A percentile compares a stretch with the other conserved stretches of the same genome.
phyloP scores from a whole-genome alignment of 805 yeast genomes.

The Candida pseudoglaebosa region DNA sequence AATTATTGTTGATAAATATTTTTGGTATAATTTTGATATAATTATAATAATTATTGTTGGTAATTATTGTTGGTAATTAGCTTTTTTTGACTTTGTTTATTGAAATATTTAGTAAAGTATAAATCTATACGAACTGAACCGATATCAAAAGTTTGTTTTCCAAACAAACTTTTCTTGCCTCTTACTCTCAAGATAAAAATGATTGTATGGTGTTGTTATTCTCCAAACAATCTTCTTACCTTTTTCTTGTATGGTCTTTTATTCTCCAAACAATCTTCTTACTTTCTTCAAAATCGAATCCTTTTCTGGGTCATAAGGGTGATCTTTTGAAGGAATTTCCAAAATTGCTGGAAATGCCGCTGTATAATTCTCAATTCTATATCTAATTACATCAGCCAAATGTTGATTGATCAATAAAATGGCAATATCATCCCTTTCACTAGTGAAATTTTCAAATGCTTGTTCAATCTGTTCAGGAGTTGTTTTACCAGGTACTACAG shows the following conservation, averaged over 20 bases:
- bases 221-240: slow-evolving; percentile 60
- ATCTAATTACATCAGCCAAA: slow-evolving; percentile 85
- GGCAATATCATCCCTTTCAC: slow-evolving; percentile 81
- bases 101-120: no score
- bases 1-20: no score
- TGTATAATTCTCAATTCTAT: slow-evolving; percentile 74
- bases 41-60: no score
- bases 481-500: slow-evolving; percentile 72
- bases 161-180: no score
- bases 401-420: slow-evolving; percentile 91
- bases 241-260: slow-evolving; percentile 54
- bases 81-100: no score
- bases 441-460: slow-evolving; percentile 73
- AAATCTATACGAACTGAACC: no score
- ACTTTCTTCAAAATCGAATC: slow-evolving; percentile 93
- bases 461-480: slow-evolving; percentile 68
- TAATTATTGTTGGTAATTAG: no score
- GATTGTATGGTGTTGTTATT: no score
- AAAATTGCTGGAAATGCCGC: slow-evolving; percentile 94
- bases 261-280: slow-evolving; percentile 92
- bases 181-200: no score
- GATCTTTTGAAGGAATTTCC: slow-evolving; percentile 97
- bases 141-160: no score
- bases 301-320: slow-evolving; percentile 98
- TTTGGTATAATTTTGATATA: no score